These are phyloP conservation scores for Citeromyces nyonsensis DNA, from an alignment of 805 yeast species.

Conservation along the genomic window DNA sequence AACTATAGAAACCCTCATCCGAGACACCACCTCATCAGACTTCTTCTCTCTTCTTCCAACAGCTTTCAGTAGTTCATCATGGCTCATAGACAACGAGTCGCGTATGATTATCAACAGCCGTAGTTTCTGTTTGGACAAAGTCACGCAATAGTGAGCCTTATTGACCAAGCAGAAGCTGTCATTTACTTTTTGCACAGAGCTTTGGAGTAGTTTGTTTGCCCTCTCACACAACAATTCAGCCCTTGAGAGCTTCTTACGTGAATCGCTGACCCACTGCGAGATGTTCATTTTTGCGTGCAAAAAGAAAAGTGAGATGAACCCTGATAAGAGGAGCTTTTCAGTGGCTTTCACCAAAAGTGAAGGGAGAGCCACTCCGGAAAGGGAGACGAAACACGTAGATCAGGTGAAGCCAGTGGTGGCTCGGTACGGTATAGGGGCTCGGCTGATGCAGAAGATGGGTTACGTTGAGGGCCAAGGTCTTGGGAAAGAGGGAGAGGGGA, in stretches of 20 bases:
- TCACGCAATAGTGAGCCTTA: slow-evolving; percentile 12
- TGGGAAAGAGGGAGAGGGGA: slow-evolving; percentile 64
- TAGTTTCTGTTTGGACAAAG: slow-evolving; percentile 30
- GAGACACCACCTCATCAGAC: slow-evolving; percentile 12
- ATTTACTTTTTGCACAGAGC: too few relatives aligned
- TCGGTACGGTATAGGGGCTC: slow-evolving; percentile 75
- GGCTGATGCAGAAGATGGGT: slow-evolving; percentile 72
- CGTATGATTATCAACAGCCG: slow-evolving; percentile 18
- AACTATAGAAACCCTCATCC: slow-evolving; percentile 15
- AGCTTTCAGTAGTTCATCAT: slow-evolving; percentile 11
- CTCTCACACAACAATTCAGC: slow-evolving; percentile 37
- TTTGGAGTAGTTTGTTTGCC: slow-evolving; percentile 19
- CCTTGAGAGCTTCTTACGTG: slow-evolving; percentile 26
- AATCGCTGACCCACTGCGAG: slow-evolving; percentile 24
- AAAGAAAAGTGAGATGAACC: slow-evolving; percentile 1
- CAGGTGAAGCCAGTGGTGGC: neutral
- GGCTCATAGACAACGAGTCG: slow-evolving; percentile 13
- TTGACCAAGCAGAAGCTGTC: too few relatives aligned
- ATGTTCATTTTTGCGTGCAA: slow-evolving; percentile 6
- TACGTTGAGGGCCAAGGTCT: slow-evolving; percentile 72
- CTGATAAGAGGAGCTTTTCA: too few relatives aligned
- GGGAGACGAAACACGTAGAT: neutral
- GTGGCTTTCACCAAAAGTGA: too few relatives aligned
- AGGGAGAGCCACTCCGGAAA: too few relatives aligned
- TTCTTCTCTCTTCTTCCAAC: slow-evolving; percentile 5